Evolutionary conservation across 805 yeast species (phyloP).

Genomic region (Saccharomyces eubayanus): DNA sequence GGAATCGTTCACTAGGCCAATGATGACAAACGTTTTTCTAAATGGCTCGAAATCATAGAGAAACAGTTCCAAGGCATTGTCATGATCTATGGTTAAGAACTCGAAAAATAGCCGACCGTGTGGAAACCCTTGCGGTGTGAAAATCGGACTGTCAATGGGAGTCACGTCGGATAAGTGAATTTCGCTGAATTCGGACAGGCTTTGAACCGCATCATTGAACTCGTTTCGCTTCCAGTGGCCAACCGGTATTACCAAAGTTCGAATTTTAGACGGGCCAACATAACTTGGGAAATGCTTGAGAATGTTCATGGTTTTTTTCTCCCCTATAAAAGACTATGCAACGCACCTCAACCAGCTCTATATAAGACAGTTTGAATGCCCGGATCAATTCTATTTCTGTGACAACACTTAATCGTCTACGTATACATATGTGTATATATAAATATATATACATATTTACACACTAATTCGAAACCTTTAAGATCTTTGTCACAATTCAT

Average conservation of each 20-base stretch:
- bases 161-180: slow-evolving; percentile 70
- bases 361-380: background rate
- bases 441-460: background rate
- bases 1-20: slow-evolving; percentile 36
- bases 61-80: slow-evolving; percentile 52
- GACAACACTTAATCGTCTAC: background rate
- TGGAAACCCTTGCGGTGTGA: slow-evolving; percentile 83
- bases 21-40: slow-evolving; percentile 62
- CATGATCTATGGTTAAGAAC: slow-evolving; percentile 33
- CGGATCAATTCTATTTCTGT: background rate
- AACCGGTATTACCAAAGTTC: slow-evolving; percentile 60
- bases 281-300: slow-evolving; percentile 20
- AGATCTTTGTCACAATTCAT: background rate
- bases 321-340: background rate
- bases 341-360: background rate
- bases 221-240: slow-evolving; percentile 38
- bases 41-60: slow-evolving; percentile 87
- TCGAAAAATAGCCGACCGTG: slow-evolving; percentile 63
- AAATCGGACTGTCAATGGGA: slow-evolving; percentile 48
- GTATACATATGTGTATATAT: background rate
- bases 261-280: slow-evolving; percentile 58
- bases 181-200: slow-evolving; percentile 45
- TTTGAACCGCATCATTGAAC: slow-evolving; percentile 34
- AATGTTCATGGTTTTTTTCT: slow-evolving; percentile 8
- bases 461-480: background rate